Percentiles rank a stretch among this genome's conserved stretches.
phyloP scores from a whole-genome alignment of 495 filamentous ascomycete genomes.

The Podospora australis region DNA sequence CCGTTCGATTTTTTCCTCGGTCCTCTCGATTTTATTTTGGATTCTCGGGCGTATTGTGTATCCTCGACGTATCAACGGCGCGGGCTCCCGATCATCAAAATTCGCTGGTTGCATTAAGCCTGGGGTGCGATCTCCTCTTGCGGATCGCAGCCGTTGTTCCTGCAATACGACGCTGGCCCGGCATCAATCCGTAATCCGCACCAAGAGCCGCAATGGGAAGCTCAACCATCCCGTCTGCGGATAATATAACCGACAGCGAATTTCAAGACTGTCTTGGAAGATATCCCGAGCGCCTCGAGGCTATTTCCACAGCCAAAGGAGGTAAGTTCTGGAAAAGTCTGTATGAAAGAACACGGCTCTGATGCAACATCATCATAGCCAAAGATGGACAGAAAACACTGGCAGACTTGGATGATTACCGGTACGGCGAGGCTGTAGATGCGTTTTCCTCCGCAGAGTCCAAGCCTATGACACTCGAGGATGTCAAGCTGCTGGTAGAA shows the following conservation, averaged over 20 bases:
- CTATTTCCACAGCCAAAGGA: constrained; percentile 35
- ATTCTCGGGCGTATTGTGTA: background rate
- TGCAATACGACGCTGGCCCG: constrained; percentile 16
- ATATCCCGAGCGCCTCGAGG: constrained; percentile 34
- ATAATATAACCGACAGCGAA: constrained; percentile 28
- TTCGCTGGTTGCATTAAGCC: constrained; percentile 11
- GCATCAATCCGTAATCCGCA: constrained; percentile 6
- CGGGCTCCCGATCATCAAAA: constrained; percentile 16
- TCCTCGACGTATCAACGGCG: constrained; percentile 17
- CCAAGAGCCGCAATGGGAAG: constrained; percentile 24
- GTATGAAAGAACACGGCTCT: background rate
- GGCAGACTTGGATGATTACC: constrained; percentile 41
- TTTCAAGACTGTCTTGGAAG: constrained; percentile 27
- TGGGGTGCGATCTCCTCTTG: constrained; percentile 1
- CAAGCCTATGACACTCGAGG: constrained; percentile 32
- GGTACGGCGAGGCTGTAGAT: constrained; percentile 38
- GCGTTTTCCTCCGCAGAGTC: constrained; percentile 27
- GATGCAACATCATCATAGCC: constrained; percentile 17
- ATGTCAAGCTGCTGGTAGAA: constrained; percentile 53
- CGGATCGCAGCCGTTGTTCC: constrained; percentile 7
- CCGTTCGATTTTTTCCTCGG: background rate
- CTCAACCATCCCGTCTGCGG: constrained; percentile 20
- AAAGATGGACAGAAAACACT: constrained; percentile 40
- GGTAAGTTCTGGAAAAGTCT: constrained; percentile 22
- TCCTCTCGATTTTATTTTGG: background rate